Evolutionary conservation across 495 filamentous ascomycete species (phyloP).

Genomic region (Neurospora sp.): DNA sequence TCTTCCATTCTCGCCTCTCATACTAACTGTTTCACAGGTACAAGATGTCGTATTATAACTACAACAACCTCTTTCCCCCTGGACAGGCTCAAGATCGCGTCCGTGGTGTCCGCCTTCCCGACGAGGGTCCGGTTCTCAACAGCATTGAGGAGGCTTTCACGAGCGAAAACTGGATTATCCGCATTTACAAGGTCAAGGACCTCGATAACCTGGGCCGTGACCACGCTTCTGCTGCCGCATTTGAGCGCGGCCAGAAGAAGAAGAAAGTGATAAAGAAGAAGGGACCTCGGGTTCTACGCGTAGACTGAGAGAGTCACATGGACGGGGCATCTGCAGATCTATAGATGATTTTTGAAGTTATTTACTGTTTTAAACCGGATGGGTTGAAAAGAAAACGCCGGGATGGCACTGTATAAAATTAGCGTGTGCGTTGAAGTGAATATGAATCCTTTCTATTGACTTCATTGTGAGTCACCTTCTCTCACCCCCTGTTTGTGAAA

Average conservation of each 20-base stretch:
- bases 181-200: slow-evolving; percentile 99
- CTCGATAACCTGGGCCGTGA: slow-evolving; percentile 92
- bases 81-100: slow-evolving; percentile 92
- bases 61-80: slow-evolving; percentile 77
- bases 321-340: background rate
- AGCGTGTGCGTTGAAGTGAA: slow-evolving; percentile 6
- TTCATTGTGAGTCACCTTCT: background rate
- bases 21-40: slow-evolving; percentile 58
- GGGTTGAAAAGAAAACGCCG: slow-evolving; percentile 9
- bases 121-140: slow-evolving; percentile 66
- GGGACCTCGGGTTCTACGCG: slow-evolving; percentile 70
- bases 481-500: background rate
- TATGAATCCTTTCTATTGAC: background rate
- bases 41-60: slow-evolving; percentile 99
- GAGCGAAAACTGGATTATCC: slow-evolving; percentile 99
- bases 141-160: slow-evolving; percentile 96
- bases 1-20: background rate
- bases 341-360: slow-evolving; percentile 12
- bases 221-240: slow-evolving; percentile 72
- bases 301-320: slow-evolving; percentile 48
- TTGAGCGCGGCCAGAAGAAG: slow-evolving; percentile 91
- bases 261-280: slow-evolving; percentile 72
- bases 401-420: slow-evolving; percentile 17
- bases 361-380: slow-evolving; percentile 7
- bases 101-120: slow-evolving; percentile 68